phyloP scores from a whole-genome alignment of 768 basidiomycete species.

The Pisolithus sp. region DNA sequence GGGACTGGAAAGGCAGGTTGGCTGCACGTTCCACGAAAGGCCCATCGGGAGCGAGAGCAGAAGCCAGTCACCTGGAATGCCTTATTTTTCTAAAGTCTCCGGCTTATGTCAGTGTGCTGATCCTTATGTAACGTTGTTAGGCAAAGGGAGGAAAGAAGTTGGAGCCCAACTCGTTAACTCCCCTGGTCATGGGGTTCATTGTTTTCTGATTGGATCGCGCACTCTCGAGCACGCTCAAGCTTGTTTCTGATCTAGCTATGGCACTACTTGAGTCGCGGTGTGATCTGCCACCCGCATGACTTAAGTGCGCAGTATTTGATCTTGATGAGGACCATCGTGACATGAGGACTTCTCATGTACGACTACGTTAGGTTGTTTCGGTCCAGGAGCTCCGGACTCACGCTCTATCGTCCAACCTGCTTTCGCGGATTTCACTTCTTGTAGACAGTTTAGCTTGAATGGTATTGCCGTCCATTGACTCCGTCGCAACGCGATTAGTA shows the following conservation, averaged over 20 bases:
- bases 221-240: not conserved
- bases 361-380: not conserved
- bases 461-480: slow-evolving; percentile 1
- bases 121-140: slow-evolving; percentile 5
- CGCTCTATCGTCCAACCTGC: slow-evolving; percentile 1
- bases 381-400: not conserved
- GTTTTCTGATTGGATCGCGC: not conserved
- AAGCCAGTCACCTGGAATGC: not conserved
- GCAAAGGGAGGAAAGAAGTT: not conserved
- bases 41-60: slow-evolving; percentile 1
- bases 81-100: not conserved
- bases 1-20: not conserved
- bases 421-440: not conserved
- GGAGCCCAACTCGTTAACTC: not conserved
- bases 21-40: not conserved
- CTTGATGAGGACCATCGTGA: not conserved
- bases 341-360: slow-evolving; percentile 5
- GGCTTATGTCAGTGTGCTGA: not conserved
- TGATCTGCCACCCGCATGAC: not conserved
- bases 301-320: not conserved
- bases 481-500: not conserved
- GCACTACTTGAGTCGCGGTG: not conserved
- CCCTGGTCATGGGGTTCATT: not conserved
- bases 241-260: not conserved
- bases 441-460: slow-evolving; percentile 1